Conservation (phyloP, 2,329 filamentous ascomycete genomes). For the Pseudogymnoascus sp. region DNA sequence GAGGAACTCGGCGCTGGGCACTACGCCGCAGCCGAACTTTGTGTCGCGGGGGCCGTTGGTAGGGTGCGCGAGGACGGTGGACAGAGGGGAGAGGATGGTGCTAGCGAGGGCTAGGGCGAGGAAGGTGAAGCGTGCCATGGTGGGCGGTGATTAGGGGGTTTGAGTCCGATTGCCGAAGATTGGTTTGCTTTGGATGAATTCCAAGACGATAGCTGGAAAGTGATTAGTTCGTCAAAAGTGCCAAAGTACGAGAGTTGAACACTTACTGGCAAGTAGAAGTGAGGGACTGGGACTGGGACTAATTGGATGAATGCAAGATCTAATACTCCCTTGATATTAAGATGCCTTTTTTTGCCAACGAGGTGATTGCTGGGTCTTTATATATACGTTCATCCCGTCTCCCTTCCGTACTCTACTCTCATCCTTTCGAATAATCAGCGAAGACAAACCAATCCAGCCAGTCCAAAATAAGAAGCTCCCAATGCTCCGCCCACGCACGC, state of each 20-base stretch:
- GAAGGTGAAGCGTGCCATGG: conserved; percentile 14
- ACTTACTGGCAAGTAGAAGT: conserved; percentile 2
- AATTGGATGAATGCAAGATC: background rate
- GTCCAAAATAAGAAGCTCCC: conserved; percentile 2
- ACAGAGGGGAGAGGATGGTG: conserved; percentile 7
- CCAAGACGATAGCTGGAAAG: background rate
- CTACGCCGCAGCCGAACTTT: conserved; percentile 15
- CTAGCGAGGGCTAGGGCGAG: conserved; percentile 15
- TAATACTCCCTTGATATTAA: background rate
- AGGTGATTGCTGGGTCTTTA: background rate
- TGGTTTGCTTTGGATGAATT: background rate
- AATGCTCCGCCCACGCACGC: background rate
- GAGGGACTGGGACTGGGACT: background rate
- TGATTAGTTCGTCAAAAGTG: background rate
- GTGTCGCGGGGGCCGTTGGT: conserved; percentile 10
- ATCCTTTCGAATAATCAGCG: background rate
- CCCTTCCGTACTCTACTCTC: background rate
- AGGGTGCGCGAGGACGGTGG: conserved; percentile 14
- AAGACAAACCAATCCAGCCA: background rate
- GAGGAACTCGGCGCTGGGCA: conserved; percentile 19
- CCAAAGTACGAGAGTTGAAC: background rate
- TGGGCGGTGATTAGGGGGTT: background rate
- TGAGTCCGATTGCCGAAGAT: background rate
- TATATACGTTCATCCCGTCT: background rate
- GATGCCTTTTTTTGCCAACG: background rate